These are phyloP conservation scores for Cutaneotrichosporon cutaneum DNA, from an alignment of 1,284 basidiomycete species.

Conservation along the genomic window DNA sequence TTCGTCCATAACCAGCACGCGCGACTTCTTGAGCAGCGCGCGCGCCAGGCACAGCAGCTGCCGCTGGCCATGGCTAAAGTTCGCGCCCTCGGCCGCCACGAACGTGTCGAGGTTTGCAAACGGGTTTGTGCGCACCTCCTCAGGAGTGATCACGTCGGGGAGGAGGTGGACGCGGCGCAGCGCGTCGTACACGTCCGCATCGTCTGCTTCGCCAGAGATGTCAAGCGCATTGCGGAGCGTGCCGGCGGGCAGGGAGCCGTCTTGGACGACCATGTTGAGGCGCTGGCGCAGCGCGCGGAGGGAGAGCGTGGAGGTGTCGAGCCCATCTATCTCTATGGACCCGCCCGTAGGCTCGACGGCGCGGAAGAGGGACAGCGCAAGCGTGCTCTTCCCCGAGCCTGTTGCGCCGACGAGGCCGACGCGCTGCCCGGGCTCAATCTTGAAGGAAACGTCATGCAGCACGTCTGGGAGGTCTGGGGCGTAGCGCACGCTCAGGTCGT, in stretches of 20 bases:
- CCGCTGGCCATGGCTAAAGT: constrained; percentile 74
- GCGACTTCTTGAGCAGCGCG: constrained; percentile 68
- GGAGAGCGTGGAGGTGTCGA: constrained; percentile 62
- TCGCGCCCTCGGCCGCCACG: constrained; percentile 57
- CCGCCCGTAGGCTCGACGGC: constrained; percentile 66
- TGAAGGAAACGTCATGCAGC: constrained; percentile 65
- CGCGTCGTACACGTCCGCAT: constrained; percentile 60
- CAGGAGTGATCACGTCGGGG: constrained; percentile 53
- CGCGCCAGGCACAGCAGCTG: constrained; percentile 72
- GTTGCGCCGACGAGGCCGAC: constrained; percentile 75
- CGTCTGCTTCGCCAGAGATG: constrained; percentile 46
- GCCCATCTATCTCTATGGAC: constrained; percentile 67
- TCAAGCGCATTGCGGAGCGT: constrained; percentile 68
- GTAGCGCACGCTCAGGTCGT: constrained; percentile 65
- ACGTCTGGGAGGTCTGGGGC: constrained; percentile 70
- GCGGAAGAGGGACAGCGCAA: constrained; percentile 68
- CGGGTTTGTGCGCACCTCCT: constrained; percentile 54
- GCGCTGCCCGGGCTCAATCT: constrained; percentile 68
- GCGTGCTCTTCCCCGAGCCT: constrained; percentile 66
- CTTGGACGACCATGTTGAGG: constrained; percentile 60
- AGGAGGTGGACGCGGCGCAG: constrained; percentile 61
- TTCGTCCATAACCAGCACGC: constrained; percentile 60
- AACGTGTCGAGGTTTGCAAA: constrained; percentile 59
- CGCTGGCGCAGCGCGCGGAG: constrained; percentile 62
- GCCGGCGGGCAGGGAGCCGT: constrained; percentile 51